Evolutionary conservation across 1,139 yeast genomes (phyloP).

Genomic region (Yamadazyma membranifaciens): DNA sequence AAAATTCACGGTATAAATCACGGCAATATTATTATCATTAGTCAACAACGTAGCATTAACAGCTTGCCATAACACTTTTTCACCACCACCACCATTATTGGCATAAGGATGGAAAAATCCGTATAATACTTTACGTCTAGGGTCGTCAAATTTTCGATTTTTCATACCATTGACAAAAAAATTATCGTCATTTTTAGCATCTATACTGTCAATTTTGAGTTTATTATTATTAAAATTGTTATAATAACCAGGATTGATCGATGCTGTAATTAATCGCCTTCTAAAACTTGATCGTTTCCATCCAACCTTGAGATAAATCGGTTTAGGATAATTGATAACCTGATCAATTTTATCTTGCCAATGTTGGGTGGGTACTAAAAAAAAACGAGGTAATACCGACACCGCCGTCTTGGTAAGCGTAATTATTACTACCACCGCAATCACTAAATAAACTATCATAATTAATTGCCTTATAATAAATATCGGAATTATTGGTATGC

Average conservation of each 20-base stretch:
- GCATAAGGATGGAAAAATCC: conserved; percentile 97
- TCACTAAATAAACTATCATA: background rate
- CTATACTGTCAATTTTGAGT: conserved; percentile 33
- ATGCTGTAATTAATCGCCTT: conserved; percentile 53
- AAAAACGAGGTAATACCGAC: conserved; percentile 34
- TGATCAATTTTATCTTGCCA: conserved; percentile 40
- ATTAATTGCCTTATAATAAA: too few relatives aligned
- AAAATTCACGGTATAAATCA: conserved; percentile 72
- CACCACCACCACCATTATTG: conserved; percentile 98
- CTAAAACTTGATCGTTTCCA: conserved; percentile 46
- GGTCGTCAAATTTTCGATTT: conserved; percentile 37
- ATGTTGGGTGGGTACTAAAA: conserved; percentile 43
- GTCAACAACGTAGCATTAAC: conserved; percentile 65
- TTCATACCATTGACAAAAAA: conserved; percentile 29
- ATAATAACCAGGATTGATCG: conserved; percentile 47
- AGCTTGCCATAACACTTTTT: conserved; percentile 94
- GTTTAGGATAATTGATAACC: conserved; percentile 34
- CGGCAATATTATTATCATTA: conserved; percentile 55
- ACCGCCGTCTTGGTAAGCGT: conserved; percentile 4
- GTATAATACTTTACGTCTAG: conserved; percentile 45
- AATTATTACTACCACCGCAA: background rate
- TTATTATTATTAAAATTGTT: conserved; percentile 44
- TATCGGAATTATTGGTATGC: too few relatives aligned
- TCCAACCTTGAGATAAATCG: conserved; percentile 38
- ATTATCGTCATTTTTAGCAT: conserved; percentile 22